Evolutionary conservation across 305 asterid genomes (phyloP).

Genomic region (Nicotiana rustica): DNA sequence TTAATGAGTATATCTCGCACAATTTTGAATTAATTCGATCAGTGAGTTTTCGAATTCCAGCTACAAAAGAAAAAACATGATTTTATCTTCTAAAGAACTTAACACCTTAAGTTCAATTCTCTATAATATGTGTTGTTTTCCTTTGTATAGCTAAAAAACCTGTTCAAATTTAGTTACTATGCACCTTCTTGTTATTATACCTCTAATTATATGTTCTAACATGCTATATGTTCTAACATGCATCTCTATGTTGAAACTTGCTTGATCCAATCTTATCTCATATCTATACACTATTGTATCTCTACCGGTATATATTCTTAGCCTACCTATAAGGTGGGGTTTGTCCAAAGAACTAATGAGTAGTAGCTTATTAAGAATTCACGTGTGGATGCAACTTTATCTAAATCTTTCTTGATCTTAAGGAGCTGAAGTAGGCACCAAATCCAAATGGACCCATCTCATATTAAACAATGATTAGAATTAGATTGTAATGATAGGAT

Average conservation of each 20-base stretch:
- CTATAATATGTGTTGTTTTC: neutral
- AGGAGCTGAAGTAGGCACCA: slow-evolving; percentile 20
- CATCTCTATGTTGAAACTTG: neutral
- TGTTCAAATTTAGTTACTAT: neutral
- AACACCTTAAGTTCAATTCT: too few relatives aligned
- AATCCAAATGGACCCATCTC: slow-evolving; percentile 23
- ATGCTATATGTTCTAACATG: too few relatives aligned
- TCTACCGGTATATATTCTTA: neutral
- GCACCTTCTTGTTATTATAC: neutral
- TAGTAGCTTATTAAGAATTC: slow-evolving; percentile 1
- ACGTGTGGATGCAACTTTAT: slow-evolving; percentile 30
- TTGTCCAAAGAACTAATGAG: neutral
- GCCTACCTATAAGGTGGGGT: neutral
- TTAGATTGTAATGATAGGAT: neutral
- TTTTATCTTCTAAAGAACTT: too few relatives aligned
- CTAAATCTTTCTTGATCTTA: slow-evolving; percentile 29
- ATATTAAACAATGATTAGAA: neutral
- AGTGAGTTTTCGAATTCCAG: neutral
- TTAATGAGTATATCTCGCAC: neutral
- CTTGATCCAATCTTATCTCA: neutral
- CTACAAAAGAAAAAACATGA: neutral
- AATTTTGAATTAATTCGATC: neutral
- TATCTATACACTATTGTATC: neutral
- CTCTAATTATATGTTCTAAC: neutral
- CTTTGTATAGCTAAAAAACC: neutral